Percentiles rank a stretch among this genome's conserved stretches.
These are phyloP conservation scores for Phytophthora pistaciae DNA, from an alignment of 352 stramenopile species.

Conservation along the genomic window DNA sequence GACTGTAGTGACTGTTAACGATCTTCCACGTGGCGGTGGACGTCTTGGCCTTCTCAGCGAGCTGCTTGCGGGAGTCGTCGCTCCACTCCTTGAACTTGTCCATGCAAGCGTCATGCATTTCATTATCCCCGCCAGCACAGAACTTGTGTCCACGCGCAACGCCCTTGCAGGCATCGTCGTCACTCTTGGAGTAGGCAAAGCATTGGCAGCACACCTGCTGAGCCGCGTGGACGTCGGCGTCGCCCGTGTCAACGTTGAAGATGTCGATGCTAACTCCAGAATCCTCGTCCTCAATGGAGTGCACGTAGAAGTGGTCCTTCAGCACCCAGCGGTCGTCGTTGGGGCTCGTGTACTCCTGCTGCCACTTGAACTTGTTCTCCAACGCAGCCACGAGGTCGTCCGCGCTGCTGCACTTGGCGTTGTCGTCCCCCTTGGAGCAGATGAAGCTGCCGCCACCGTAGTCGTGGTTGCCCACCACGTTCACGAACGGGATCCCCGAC, in stretches of 20 bases:
- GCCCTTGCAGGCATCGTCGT: conserved; percentile 44
- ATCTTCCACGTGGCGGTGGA: conserved; percentile 70
- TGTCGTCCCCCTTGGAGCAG: conserved; percentile 44
- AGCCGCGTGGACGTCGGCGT: conserved; percentile 55
- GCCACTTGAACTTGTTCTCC: conserved; percentile 27
- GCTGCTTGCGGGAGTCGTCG: conserved; percentile 60
- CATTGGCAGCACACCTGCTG: conserved; percentile 79
- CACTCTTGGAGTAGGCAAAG: conserved; percentile 61
- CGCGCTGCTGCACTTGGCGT: conserved; percentile 43
- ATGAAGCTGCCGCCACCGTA: conserved; percentile 63
- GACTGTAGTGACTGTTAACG: conserved; percentile 49
- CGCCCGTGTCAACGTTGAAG: conserved; percentile 67
- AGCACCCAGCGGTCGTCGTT: conserved; percentile 68
- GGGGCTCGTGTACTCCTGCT: conserved; percentile 57
- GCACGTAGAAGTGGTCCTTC: conserved; percentile 65
- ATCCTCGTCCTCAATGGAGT: conserved; percentile 40
- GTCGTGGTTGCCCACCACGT: conserved; percentile 75
- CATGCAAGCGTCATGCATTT: conserved; percentile 58
- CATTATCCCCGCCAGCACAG: conserved; percentile 52
- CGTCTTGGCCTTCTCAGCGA: conserved; percentile 44
- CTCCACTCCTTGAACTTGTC: conserved; percentile 56
- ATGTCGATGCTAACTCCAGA: conserved; percentile 55
- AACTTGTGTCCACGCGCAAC: conserved; percentile 47
- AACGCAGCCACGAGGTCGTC: conserved; percentile 47
- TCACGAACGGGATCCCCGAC: conserved; percentile 54